Base-by-base conservation (phyloP, 176 grass and related monocot species). In the Aegilops speltoides region DNA sequence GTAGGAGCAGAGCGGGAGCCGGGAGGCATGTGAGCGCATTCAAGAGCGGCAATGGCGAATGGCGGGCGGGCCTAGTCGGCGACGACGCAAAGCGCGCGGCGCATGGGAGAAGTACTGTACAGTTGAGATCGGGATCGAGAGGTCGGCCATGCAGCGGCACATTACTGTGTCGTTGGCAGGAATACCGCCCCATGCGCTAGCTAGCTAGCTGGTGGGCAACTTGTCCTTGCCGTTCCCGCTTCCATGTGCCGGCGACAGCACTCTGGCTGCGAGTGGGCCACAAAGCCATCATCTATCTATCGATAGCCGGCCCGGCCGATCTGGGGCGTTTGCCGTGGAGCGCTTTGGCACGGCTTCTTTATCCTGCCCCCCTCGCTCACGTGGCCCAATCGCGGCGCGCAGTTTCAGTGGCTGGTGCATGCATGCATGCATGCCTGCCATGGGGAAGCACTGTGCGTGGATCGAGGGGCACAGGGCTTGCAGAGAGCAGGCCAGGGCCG, bases 21-120 rank as follows among this genome's bases (percentile, higher is more conserved):
- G 52, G 68, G 8, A 61, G 52, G 77, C 88, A 81, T 86, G 88
- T 89, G 88, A 56, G 16, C 72, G 83, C 88, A 81, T 81, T 89
- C 1, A 89, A 84, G 29, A n/a, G 41, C 63, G 57, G 33, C 63
- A 20, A 25, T 43, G 32, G 33, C 62, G n/a, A 24, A 6, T 19
- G 16, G 64, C 33, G 20, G 59, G 10, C 29, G 17, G 43, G 43
- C 43, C 43, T 46, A 46, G 37, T 57, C 16, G 82, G 48, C 48
- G 48, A 59, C 38, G 63, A 79, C 45, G 64, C 29, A 34, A 36
- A 17, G 15, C 13, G 34, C 24, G 15, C 43, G 43, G 43, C 17
- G 34, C 64, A 64, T 41, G 34, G 77, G 33, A 62, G 12, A 24
- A 3, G 76, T 9, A 46, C 43, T 14, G 1, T 24, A 20, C 26